Conservation (phyloP, 306 rosid genomes). For the Dryas octopetala region DNA sequence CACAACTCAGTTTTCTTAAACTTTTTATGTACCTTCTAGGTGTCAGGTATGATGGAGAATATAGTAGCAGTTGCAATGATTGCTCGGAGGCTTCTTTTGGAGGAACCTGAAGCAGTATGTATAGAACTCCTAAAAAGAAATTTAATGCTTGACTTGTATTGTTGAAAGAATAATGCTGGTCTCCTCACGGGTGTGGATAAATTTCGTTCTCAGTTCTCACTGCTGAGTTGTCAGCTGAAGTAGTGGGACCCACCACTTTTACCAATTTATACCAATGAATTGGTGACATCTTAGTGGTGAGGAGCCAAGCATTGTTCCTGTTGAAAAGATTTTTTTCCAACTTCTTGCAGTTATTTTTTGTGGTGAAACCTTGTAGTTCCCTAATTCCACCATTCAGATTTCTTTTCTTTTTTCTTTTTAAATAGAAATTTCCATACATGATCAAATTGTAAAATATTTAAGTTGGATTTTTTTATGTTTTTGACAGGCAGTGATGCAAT, state of each 20-base stretch:
- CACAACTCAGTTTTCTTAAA: constrained; percentile 22
- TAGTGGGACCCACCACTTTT: constrained; percentile 4
- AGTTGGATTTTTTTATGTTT: constrained; percentile 22
- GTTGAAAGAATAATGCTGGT: constrained; percentile 15
- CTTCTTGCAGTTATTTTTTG: neutral
- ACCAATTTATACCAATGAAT: neutral
- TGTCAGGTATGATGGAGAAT: constrained; percentile 71
- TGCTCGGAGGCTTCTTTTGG: constrained; percentile 90
- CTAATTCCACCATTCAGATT: neutral
- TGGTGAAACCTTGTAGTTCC: neutral
- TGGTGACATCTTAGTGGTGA: neutral
- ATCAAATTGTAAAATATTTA: constrained; percentile 6
- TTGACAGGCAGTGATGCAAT: constrained; percentile 56
- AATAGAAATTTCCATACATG: neutral
- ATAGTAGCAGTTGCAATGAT: constrained; percentile 85
- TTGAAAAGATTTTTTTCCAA: neutral
- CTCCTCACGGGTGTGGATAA: neutral
- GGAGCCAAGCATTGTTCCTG: constrained; percentile 7
- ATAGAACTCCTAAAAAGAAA: constrained; percentile 24
- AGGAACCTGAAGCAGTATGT: constrained; percentile 81
- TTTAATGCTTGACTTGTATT: constrained; percentile 26
- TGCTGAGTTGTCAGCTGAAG: neutral
- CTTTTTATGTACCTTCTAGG: constrained; percentile 48
- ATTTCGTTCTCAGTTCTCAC: neutral
- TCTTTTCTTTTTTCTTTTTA: neutral